Percentiles rank a stretch among this genome's conserved stretches.
Conservation (phyloP, 2,329 filamentous ascomycete genomes). For the Talaromyces sp. region DNA sequence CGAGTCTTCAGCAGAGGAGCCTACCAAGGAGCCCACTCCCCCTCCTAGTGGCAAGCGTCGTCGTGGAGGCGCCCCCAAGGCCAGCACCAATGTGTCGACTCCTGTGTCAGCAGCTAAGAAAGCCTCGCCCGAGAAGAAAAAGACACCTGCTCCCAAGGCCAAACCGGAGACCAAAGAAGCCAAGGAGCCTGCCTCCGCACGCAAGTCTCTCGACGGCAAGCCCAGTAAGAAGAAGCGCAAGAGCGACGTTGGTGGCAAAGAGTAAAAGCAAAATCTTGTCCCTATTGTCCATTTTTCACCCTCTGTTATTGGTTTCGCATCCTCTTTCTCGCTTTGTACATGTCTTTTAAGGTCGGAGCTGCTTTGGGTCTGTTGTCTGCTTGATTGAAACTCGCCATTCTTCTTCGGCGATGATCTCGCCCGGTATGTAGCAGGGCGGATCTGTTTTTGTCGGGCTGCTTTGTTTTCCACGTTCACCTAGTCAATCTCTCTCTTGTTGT, state of each 20-base stretch:
- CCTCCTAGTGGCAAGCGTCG: conserved; percentile 39
- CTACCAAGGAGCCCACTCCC: conserved; percentile 38
- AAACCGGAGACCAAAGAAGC: conserved; percentile 23
- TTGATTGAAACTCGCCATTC: not conserved
- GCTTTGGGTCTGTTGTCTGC: not conserved
- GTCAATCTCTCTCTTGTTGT: not conserved
- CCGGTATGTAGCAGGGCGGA: not conserved
- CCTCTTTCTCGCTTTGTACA: not conserved
- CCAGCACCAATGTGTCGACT: conserved; percentile 26
- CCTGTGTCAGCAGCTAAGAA: conserved; percentile 30
- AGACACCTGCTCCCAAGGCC: conserved; percentile 17
- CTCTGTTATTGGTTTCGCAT: not conserved
- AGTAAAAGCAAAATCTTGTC: conserved; percentile 9
- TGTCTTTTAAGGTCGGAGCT: not conserved
- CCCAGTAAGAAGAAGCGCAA: conserved; percentile 43
- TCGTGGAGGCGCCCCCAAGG: conserved; percentile 28
- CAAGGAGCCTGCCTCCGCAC: conserved; percentile 17
- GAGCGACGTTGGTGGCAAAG: conserved; percentile 31
- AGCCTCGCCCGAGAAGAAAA: conserved; percentile 29
- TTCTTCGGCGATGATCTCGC: not conserved
- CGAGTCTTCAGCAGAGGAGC: conserved; percentile 28
- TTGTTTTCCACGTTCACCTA: not conserved
- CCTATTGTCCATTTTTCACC: not conserved
- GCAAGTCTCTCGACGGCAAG: conserved; percentile 28
- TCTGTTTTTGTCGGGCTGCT: not conserved